Conservation (phyloP, 306 rosid species). For the Heteromeles arbutifolia region DNA sequence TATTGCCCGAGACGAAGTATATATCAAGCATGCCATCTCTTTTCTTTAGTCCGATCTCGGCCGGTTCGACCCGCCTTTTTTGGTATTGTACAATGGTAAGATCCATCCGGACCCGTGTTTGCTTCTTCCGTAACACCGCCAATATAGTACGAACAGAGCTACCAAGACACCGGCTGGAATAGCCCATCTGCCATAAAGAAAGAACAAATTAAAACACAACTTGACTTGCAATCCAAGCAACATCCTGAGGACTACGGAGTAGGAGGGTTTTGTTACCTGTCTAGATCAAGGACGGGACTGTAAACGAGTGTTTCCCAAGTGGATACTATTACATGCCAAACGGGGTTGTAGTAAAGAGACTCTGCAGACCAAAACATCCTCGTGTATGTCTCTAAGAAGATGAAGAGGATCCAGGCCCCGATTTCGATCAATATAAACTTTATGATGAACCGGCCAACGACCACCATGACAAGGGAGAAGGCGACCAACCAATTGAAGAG, state of each 20-base stretch:
- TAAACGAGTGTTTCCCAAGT: slow-evolving; percentile 91
- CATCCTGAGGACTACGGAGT: not conserved
- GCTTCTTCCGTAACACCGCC: slow-evolving; percentile 83
- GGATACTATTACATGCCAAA: slow-evolving; percentile 75
- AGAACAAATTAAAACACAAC: not conserved
- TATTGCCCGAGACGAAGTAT: slow-evolving; percentile 24
- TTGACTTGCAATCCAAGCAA: not conserved
- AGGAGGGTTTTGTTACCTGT: slow-evolving; percentile 51
- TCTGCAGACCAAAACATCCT: slow-evolving; percentile 97
- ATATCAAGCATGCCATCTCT: slow-evolving; percentile 4
- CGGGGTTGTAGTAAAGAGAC: slow-evolving; percentile 82
- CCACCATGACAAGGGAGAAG: slow-evolving; percentile 87
- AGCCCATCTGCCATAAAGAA: slow-evolving; percentile 80
- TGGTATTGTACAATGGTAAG: slow-evolving; percentile 62
- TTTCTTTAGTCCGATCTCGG: slow-evolving; percentile 53
- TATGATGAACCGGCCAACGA: slow-evolving; percentile 74
- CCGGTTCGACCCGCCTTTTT: slow-evolving; percentile 50
- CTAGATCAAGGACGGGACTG: slow-evolving; percentile 87
- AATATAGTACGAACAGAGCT: slow-evolving; percentile 51
- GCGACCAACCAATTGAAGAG: slow-evolving; percentile 98
- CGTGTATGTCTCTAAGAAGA: slow-evolving; percentile 91
- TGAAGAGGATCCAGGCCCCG: slow-evolving; percentile 87
- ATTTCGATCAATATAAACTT: slow-evolving; percentile 77
- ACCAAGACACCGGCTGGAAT: slow-evolving; percentile 57
- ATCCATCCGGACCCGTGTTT: slow-evolving; percentile 64